A percentile compares a stretch with the other conserved stretches of the same genome.
Evolutionary conservation across 2,329 filamentous ascomycete species (phyloP).

Genomic region (Dothideomycetes sp.): DNA sequence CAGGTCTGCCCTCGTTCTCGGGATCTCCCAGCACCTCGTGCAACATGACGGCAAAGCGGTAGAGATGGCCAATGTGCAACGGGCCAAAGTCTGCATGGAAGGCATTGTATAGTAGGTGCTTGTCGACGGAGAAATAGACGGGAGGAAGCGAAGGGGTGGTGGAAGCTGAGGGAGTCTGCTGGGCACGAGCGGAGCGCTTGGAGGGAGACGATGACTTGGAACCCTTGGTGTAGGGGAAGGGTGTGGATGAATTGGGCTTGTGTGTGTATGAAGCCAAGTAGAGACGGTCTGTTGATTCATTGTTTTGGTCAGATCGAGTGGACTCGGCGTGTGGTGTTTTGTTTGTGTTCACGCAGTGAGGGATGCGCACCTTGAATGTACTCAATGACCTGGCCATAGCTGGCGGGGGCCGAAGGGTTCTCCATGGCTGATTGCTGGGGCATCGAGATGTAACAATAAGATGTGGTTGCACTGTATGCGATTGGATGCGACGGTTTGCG

Average conservation of each 20-base stretch:
- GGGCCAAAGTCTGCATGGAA: constrained; percentile 98
- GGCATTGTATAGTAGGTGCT: constrained; percentile 83
- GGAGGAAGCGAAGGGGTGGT: constrained; percentile 49
- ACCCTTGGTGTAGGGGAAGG: constrained; percentile 63
- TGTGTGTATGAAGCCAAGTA: constrained; percentile 90
- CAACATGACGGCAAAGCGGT: constrained; percentile 90
- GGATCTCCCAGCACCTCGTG: constrained; percentile 90
- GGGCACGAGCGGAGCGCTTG: constrained; percentile 63
- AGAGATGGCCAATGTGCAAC: constrained; percentile 92
- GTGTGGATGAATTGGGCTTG: constrained; percentile 68
- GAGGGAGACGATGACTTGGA: constrained; percentile 54
- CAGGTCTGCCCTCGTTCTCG: constrained; percentile 77
- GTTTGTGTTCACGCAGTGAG: not conserved
- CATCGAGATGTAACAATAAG: not conserved
- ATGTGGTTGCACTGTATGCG: not conserved
- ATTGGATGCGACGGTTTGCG: constrained; percentile 1
- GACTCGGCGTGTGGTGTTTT: not conserved
- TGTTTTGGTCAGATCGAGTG: constrained; percentile 3
- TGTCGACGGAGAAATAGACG: constrained; percentile 93
- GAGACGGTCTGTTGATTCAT: constrained; percentile 77
- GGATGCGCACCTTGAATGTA: constrained; percentile 75
- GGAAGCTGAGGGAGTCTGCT: constrained; percentile 46
- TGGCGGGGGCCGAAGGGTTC: constrained; percentile 31
- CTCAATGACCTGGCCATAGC: constrained; percentile 84
- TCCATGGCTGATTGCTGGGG: constrained; percentile 19